phyloP scores from a whole-genome alignment of 116 monocot genomes.

The Zostera marina region DNA sequence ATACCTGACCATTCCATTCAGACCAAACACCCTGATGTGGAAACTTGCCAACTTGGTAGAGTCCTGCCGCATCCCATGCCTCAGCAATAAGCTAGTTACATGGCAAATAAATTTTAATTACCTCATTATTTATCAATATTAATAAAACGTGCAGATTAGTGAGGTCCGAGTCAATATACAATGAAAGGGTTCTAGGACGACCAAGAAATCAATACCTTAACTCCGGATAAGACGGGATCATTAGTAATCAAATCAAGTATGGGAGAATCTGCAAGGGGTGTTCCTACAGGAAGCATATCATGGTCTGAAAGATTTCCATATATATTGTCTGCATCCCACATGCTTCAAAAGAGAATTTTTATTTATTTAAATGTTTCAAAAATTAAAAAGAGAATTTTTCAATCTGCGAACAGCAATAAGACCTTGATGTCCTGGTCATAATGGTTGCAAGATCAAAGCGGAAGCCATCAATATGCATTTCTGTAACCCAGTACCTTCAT shows the following conservation, averaged over 20 bases:
- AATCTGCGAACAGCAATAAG: not conserved
- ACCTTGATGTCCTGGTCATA: conserved; percentile 83
- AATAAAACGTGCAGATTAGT: not conserved
- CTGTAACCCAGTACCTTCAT: conserved; percentile 86
- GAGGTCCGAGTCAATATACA: no score
- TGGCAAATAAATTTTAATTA: not conserved
- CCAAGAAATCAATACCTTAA: conserved; percentile 39
- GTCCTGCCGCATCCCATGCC: conserved; percentile 94
- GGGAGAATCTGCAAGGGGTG: conserved; percentile 54
- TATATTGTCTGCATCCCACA: conserved; percentile 77
- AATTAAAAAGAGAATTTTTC: not conserved
- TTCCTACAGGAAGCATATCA: conserved; percentile 52
- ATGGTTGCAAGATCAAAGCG: conserved; percentile 94
- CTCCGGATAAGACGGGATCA: conserved; percentile 60
- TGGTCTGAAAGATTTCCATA: conserved; percentile 58
- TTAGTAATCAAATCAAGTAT: conserved; percentile 82
- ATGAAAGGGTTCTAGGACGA: no score
- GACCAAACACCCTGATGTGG: conserved; percentile 86
- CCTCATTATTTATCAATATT: not conserved
- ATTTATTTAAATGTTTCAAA: conserved; percentile 8
- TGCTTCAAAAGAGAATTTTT: conserved; percentile 17
- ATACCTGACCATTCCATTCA: conserved; percentile 96
- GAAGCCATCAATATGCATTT: conserved; percentile 97
- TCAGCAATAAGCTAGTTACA: conserved; percentile 79
- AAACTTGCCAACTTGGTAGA: conserved; percentile 89